phyloP scores from a whole-genome alignment of 1,284 basidiomycete genomes.

The Fereydounia khargensis region DNA sequence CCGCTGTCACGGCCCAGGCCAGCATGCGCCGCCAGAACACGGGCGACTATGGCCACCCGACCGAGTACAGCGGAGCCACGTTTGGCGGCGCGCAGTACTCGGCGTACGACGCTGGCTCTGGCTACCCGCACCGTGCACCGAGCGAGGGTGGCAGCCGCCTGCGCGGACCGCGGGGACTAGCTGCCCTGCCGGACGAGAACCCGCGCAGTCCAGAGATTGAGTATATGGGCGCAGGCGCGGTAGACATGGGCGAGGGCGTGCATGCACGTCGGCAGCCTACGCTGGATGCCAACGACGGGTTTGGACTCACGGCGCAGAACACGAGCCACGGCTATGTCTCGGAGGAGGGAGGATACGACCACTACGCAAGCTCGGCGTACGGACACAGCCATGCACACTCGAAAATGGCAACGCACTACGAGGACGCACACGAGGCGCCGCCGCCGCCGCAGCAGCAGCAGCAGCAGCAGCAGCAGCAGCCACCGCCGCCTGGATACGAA shows the following conservation, averaged over 20 bases:
- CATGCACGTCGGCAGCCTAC: constrained; percentile 17
- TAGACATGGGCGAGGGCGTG: too few species aligned
- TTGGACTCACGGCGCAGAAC: constrained; percentile 22
- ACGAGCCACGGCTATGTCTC: constrained; percentile 4
- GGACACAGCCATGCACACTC: constrained; percentile 5
- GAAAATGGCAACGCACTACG: background rate
- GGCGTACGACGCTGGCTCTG: background rate
- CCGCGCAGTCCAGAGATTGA: too few species aligned
- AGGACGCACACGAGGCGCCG: background rate
- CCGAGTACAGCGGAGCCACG: constrained; percentile 29
- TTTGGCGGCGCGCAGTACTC: constrained; percentile 12
- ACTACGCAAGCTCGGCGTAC: constrained; percentile 22
- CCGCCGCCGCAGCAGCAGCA: background rate
- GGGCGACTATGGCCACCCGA: constrained; percentile 28
- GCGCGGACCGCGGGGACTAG: constrained; percentile 7
- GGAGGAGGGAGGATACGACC: constrained; percentile 16
- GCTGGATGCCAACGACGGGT: constrained; percentile 28
- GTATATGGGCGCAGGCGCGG: too few species aligned
- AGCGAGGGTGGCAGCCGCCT: constrained; percentile 6
- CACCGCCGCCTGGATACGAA: background rate
- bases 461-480: background rate
- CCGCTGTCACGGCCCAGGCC: too few species aligned
- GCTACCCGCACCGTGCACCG: background rate
- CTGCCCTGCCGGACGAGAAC: too few species aligned
- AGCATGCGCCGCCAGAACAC: constrained; percentile 25